Evolutionary conservation across 1,284 basidiomycete genomes (phyloP).

Genomic region (Volvariella surrecta): DNA sequence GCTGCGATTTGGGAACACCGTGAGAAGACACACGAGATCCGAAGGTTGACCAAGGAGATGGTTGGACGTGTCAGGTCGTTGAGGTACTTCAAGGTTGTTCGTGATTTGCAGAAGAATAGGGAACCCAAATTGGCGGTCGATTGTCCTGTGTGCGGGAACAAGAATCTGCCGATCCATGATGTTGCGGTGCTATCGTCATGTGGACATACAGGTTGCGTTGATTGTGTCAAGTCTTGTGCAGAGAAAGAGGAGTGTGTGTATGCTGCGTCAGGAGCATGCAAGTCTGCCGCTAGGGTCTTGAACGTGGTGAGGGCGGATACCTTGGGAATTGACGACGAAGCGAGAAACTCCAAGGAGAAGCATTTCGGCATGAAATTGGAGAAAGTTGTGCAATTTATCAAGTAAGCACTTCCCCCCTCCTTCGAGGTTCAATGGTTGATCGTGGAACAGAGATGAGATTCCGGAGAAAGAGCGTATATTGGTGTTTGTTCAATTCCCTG

Average conservation of each 20-base stretch:
- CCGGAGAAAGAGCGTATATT: slow-evolving; percentile 76
- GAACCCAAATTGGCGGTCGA: slow-evolving; percentile 46
- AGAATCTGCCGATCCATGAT: slow-evolving; percentile 53
- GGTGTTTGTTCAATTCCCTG: slow-evolving; percentile 91
- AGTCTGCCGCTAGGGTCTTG: slow-evolving; percentile 60
- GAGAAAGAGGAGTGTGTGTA: slow-evolving; percentile 79
- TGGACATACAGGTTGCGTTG: slow-evolving; percentile 77
- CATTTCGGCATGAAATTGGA: slow-evolving; percentile 89
- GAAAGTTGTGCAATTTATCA: slow-evolving; percentile 75
- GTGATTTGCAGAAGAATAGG: slow-evolving; percentile 75
- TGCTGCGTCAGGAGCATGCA: slow-evolving; percentile 57
- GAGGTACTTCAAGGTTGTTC: slow-evolving; percentile 86
- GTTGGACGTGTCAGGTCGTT: slow-evolving; percentile 82
- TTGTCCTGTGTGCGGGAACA: slow-evolving; percentile 54
- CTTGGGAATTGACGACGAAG: slow-evolving; percentile 77
- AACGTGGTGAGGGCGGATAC: slow-evolving; percentile 81
- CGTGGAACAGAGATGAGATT: slow-evolving; percentile 42
- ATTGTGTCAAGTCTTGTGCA: slow-evolving; percentile 66
- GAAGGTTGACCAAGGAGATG: slow-evolving; percentile 79
- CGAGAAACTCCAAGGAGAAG: slow-evolving; percentile 62
- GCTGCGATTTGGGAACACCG: slow-evolving; percentile 76
- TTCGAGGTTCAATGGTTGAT: slow-evolving; percentile 8
- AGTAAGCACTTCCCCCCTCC: slow-evolving; percentile 34
- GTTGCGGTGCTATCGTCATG: slow-evolving; percentile 85
- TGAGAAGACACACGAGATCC: slow-evolving; percentile 80